Evolutionary conservation across 805 yeast genomes (phyloP).

Genomic region (Ogataea salicorniae): DNA sequence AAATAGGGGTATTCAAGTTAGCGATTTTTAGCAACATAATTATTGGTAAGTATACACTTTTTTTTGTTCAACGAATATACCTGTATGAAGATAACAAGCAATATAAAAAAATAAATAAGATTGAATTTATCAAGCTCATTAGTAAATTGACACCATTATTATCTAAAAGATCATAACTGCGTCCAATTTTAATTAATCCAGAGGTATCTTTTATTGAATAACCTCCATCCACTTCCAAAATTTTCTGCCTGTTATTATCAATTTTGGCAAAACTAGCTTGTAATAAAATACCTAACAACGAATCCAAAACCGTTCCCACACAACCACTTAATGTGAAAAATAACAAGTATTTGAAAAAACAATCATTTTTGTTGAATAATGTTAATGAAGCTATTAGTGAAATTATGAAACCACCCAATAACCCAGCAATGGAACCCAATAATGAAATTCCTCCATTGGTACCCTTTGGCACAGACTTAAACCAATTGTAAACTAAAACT

Average conservation of each 20-base stretch:
- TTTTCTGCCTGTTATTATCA: constrained; percentile 1
- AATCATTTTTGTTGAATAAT: not conserved
- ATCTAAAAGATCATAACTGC: constrained; percentile 1
- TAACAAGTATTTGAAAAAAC: not conserved
- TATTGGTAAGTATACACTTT: no score
- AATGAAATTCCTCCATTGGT: constrained; percentile 11
- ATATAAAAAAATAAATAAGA: not conserved
- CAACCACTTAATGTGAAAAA: constrained; percentile 9
- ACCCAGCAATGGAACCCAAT: constrained; percentile 8
- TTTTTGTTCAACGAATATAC: no score
- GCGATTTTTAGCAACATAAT: no score
- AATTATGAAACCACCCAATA: not conserved
- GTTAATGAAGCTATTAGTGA: not conserved
- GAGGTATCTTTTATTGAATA: not conserved
- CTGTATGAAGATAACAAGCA: not conserved
- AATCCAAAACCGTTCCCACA: constrained; percentile 10
- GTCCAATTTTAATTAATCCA: not conserved
- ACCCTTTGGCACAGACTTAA: constrained; percentile 8
- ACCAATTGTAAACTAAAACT: constrained; percentile 7
- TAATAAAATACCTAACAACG: constrained; percentile 8
- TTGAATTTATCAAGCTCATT: constrained; percentile 1
- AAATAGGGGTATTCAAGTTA: no score
- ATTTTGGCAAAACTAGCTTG: constrained; percentile 4
- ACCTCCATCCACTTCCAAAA: constrained; percentile 10
- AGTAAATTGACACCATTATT: constrained; percentile 6